These are phyloP conservation scores for Trichoderma koningii DNA, from an alignment of 2,329 filamentous ascomycete genomes.

Conservation along the genomic window DNA sequence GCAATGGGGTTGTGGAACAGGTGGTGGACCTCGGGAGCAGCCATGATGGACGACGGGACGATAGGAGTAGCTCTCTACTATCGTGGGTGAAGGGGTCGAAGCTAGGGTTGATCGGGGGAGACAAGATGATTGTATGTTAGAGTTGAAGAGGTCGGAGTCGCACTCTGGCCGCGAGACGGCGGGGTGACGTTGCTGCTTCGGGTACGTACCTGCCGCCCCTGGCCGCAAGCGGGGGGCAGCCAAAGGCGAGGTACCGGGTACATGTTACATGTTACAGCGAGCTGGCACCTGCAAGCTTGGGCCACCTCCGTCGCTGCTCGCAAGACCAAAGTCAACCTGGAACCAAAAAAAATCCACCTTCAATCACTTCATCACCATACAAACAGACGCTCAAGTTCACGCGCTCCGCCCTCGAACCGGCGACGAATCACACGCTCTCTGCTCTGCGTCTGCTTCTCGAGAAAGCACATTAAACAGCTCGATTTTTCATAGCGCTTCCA, in stretches of 20 bases:
- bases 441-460: not conserved
- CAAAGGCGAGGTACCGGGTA: constrained; percentile 11
- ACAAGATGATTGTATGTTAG: constrained; percentile 16
- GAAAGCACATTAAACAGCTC: not conserved
- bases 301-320: constrained; percentile 28
- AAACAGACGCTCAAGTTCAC: not conserved
- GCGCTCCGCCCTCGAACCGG: not conserved
- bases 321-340: constrained; percentile 19
- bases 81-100: constrained; percentile 46
- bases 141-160: constrained; percentile 17
- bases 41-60: constrained; percentile 60
- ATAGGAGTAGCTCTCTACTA: constrained; percentile 90
- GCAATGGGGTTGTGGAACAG: constrained; percentile 96
- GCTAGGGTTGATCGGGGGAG: constrained; percentile 29
- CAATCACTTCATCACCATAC: constrained; percentile 5
- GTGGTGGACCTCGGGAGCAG: constrained; percentile 87
- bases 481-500: not conserved
- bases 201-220: constrained; percentile 20
- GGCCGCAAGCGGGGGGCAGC: constrained; percentile 6
- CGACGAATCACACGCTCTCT: not conserved
- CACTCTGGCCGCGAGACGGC: constrained; percentile 2
- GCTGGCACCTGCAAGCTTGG: constrained; percentile 32
- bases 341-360: constrained; percentile 36
- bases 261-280: not conserved
- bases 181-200: constrained; percentile 30